phyloP scores from a whole-genome alignment of 805 yeast species.

The Candida krabiensis region DNA sequence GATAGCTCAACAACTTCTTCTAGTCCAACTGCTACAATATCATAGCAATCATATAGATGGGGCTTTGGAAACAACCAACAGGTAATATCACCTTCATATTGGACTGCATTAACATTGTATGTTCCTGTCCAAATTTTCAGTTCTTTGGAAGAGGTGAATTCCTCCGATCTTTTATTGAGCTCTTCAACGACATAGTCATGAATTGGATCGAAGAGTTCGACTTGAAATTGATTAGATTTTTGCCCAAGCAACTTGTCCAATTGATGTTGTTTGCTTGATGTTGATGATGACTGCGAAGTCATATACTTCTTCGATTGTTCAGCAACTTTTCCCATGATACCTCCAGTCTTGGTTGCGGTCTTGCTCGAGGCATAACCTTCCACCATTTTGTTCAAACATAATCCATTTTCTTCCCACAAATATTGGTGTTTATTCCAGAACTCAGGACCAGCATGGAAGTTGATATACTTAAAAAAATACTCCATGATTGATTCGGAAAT shows the following conservation, averaged over 20 bases:
- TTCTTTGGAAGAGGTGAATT: constrained; percentile 41
- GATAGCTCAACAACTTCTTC: constrained; percentile 88
- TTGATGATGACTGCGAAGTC: constrained; percentile 19
- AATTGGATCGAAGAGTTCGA: constrained; percentile 50
- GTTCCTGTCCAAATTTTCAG: constrained; percentile 49
- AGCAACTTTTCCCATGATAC: constrained; percentile 44
- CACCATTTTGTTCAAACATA: constrained; percentile 38
- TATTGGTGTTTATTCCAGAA: constrained; percentile 41
- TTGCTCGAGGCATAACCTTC: constrained; percentile 39
- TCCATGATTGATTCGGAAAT: constrained; percentile 50
- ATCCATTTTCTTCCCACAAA: constrained; percentile 50
- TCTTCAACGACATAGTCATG: constrained; percentile 51
- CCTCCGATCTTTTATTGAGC: constrained; percentile 38
- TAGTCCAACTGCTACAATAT: constrained; percentile 77
- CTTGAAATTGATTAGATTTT: constrained; percentile 43
- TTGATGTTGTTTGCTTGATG: constrained; percentile 27
- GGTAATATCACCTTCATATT: constrained; percentile 40
- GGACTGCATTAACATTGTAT: constrained; percentile 55
- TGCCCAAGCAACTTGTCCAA: constrained; percentile 50
- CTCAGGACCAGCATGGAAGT: constrained; percentile 29
- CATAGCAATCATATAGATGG: constrained; percentile 46
- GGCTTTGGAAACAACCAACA: constrained; percentile 47
- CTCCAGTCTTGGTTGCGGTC: constrained; percentile 42
- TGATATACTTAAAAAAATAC: constrained; percentile 45
- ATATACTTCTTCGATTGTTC: constrained; percentile 36